These are phyloP conservation scores for Alternaria arborescens DNA, from an alignment of 2,329 filamentous ascomycete species.

Conservation along the genomic window DNA sequence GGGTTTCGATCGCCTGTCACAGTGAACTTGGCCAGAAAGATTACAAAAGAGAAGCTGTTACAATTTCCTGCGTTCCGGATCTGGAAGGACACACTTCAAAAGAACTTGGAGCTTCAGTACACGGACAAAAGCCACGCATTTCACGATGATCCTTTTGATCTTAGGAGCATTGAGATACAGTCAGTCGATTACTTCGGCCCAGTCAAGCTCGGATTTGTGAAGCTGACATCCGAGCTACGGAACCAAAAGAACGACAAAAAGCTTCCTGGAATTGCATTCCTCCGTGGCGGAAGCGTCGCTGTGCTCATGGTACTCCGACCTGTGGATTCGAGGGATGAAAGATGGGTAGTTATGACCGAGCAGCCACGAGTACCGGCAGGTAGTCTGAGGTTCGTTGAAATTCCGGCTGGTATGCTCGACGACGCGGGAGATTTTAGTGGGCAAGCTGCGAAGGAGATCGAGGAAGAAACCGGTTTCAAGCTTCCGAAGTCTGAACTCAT, in stretches of 20 bases:
- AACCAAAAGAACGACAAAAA: not conserved
- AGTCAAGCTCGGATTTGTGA: conserved; percentile 44
- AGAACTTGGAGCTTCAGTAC: conserved; percentile 56
- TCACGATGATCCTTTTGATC: conserved; percentile 38
- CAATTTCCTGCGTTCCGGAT: conserved; percentile 61
- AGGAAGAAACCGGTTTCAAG: conserved; percentile 63
- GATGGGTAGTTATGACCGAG: conserved; percentile 62
- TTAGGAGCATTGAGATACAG: not conserved
- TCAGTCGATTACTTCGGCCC: not conserved
- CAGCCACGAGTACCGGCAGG: conserved; percentile 64
- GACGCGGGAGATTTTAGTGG: conserved; percentile 47
- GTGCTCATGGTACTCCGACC: conserved; percentile 64
- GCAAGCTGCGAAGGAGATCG: conserved; percentile 49
- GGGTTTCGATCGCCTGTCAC: conserved; percentile 42
- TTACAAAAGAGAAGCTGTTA: conserved; percentile 56
- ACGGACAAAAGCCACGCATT: conserved; percentile 56
- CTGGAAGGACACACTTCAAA: conserved; percentile 60
- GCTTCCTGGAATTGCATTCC: conserved; percentile 62
- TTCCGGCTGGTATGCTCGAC: conserved; percentile 66
- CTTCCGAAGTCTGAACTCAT: conserved; percentile 59
- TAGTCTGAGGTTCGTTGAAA: conserved; percentile 60
- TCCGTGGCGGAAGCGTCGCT: conserved; percentile 63
- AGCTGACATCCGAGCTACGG: not conserved
- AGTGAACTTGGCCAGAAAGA: conserved; percentile 53
- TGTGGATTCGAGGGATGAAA: conserved; percentile 48